Base-by-base conservation (phyloP, 768 basidiomycete genomes). In the Russula virescens region DNA sequence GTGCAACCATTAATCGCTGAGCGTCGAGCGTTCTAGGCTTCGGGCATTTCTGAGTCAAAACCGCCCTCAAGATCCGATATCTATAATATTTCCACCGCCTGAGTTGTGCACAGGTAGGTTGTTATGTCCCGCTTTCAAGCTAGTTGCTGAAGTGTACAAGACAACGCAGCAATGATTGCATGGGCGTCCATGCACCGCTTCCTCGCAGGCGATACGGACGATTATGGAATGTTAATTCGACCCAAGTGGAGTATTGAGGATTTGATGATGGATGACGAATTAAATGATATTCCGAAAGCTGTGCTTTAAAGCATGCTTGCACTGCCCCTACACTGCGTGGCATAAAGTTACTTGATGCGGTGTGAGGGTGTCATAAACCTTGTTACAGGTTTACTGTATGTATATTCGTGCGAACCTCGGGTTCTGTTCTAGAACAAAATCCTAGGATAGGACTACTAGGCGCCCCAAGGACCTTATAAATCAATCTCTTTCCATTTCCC, bases 161-260 rank as follows among this genome's bases (percentile, higher is more conserved):
- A 98, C 69, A 98, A 98, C 72, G 96, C 96, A 0, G 95, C 84
- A 10, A 98, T 98, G 96, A 91, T 98, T 67, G 96, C 83, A 2
- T 96, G 89, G 90, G 89, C 94, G 4, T 87, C 91, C 0, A 88
- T 95, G 81, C 76, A 87, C 68, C 83, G 94, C 14, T 89, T 97
- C 64, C 77, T 88, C 26, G 76, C 75, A 0, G 76, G 76, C 4
- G 84, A 87, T 61, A 74, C 79, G 48, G 88, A 88, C 68, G 76
- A 80, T 9, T 91, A 87, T 65, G 76, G 79, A 25, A 77, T 89
- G 16, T 80, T 80, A 23, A 74, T 87, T 8, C 76, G 79, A 35
- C 75, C 89, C 18, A 88, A 86, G 71, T 98, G 95, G 95, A 83
- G 80, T 55, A 82, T 96, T 19, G 88, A 91, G 68, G 83, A 88